phyloP scores from a whole-genome alignment of 2,329 filamentous ascomycete species.

The Ilyonectria sp. region DNA sequence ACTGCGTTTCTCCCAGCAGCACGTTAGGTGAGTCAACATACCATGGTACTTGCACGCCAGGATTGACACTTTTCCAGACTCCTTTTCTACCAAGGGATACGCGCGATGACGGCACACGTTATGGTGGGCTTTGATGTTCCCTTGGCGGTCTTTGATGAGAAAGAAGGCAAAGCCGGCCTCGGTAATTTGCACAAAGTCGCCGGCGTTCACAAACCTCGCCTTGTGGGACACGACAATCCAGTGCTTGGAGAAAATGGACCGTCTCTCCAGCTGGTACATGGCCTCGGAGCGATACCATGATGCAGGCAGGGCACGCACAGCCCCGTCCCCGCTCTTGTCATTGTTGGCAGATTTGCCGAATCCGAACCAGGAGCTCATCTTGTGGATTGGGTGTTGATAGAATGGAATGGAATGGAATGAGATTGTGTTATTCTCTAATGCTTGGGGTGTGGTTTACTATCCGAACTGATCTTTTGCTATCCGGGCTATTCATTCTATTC shows the following conservation, averaged over 20 bases:
- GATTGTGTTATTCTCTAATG: background rate
- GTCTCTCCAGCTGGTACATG: slow-evolving; percentile 69
- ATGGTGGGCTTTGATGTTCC: slow-evolving; percentile 24
- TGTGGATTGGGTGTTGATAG: background rate
- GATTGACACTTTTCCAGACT: slow-evolving; percentile 22
- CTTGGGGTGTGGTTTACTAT: background rate
- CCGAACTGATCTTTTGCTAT: background rate
- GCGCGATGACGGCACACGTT: slow-evolving; percentile 32
- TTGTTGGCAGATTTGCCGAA: slow-evolving; percentile 14
- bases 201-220: slow-evolving; percentile 63
- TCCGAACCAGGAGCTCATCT: slow-evolving; percentile 29
- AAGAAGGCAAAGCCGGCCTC: slow-evolving; percentile 55
- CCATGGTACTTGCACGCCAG: slow-evolving; percentile 31
- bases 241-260: slow-evolving; percentile 70
- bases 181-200: slow-evolving; percentile 69
- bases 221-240: slow-evolving; percentile 71
- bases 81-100: slow-evolving; percentile 29
- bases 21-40: background rate
- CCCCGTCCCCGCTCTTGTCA: slow-evolving; percentile 8
- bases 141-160: slow-evolving; percentile 29
- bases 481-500: slow-evolving; percentile 7
- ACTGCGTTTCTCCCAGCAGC: background rate
- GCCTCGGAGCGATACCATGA: slow-evolving; percentile 66
- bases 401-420: background rate
- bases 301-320: slow-evolving; percentile 33